Evolutionary conservation across 495 filamentous ascomycete genomes (phyloP).

Genomic region (Penicillium subrubescens): DNA sequence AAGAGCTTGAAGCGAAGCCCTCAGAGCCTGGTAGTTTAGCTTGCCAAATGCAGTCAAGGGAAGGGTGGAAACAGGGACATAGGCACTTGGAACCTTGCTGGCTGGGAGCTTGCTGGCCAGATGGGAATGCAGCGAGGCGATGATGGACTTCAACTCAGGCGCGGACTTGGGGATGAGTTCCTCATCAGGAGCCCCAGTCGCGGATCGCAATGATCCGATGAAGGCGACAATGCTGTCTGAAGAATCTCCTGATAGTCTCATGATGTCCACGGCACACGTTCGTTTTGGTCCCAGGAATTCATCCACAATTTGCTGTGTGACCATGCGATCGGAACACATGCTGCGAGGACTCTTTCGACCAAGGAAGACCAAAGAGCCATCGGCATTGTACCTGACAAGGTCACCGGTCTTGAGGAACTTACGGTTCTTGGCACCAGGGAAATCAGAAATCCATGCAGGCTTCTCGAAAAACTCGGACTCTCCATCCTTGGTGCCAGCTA

Average conservation of each 20-base stretch:
- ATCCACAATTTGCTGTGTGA: conserved; percentile 45
- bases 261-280: conserved; percentile 26
- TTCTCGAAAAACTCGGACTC: conserved; percentile 48
- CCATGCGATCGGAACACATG: conserved; percentile 48
- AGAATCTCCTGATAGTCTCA: conserved; percentile 19
- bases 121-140: conserved; percentile 24
- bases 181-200: not conserved
- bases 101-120: conserved; percentile 31
- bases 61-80: conserved; percentile 56
- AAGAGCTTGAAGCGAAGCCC: conserved; percentile 19
- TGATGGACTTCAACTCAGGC: conserved; percentile 19
- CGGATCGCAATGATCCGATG: conserved; percentile 17
- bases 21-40: conserved; percentile 36
- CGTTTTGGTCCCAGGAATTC: conserved; percentile 18
- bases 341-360: conserved; percentile 49
- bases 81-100: conserved; percentile 62
- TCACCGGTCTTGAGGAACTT: conserved; percentile 53
- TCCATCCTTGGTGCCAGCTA: conserved; percentile 38
- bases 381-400: conserved; percentile 53
- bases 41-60: conserved; percentile 58
- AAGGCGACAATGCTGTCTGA: conserved; percentile 31
- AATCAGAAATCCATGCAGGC: conserved; percentile 45
- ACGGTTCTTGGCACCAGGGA: conserved; percentile 1
- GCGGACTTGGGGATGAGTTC: conserved; percentile 19
- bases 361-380: conserved; percentile 49